Evolutionary conservation across 495 filamentous ascomycete species (phyloP), one percentile per base, ranked within the genome.

Genomic region (Hyaloscypha bicolor): DNA sequence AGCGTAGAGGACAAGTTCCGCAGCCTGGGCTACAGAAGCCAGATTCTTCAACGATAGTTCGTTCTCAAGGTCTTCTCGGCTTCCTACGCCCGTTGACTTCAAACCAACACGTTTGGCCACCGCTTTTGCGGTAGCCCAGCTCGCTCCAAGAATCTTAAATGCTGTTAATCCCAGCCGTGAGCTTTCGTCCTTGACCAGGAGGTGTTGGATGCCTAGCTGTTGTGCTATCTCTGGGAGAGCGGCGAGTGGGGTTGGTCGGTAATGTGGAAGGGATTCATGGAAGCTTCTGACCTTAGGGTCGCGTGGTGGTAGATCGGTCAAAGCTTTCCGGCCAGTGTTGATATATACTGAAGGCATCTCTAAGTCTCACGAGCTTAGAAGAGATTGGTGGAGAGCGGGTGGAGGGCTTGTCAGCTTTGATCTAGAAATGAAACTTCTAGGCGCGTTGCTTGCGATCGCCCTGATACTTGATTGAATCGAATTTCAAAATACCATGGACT

Each of bases 131-230:
- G 82, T 79, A 0, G 83, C 87, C 89, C 88, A 93, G 21, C 88
- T 90, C 0, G 90, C 90, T 16, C 90, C 90, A 0, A 91, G 82
- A 51, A 91, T 88, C 74, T 93, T 93, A 81, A 92, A 92, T 0
- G 89, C 82, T 0, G 90, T 88, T 1, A 93, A 82, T 0, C 87
- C 83, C 65, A 87, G 80, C 31, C 86, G 79, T 63, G 76, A 73
- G 60, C 80, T 83, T 70, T 89, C 85, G 69, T 88, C 82, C 70
- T 90, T 88, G 51, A 89, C 74, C 65, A 82, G 78, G 55, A 91
- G 79, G 19, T 81, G 71, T 1, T 76, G 74, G 25, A 91, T 75
- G 0, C 82, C 83, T 4, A 90, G 75, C 16, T 86, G 79, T 4
- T 76, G 66, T 6, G 88, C 86, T 12, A 91, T 59, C 0, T 77